phyloP scores from a whole-genome alignment of 805 yeast species.

The Starmerella apicola region DNA sequence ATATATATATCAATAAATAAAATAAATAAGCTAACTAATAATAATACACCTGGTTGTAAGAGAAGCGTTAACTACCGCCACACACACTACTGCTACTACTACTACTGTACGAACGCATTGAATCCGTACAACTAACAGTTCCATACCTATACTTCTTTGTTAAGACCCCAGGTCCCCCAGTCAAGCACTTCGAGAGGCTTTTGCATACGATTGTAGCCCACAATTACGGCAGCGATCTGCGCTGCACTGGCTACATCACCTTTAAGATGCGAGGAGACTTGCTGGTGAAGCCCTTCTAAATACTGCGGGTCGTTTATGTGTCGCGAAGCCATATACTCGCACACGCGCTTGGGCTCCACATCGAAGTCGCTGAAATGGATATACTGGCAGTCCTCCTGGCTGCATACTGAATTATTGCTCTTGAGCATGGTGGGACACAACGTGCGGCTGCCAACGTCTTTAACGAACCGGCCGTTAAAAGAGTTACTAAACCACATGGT shows the following conservation, averaged over 20 bases:
- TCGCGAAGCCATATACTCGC: constrained; percentile 17
- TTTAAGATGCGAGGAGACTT: constrained; percentile 3
- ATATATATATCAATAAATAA: no score
- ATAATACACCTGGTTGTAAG: no score
- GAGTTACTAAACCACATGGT: constrained; percentile 12
- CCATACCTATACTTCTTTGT: not conserved
- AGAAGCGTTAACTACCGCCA: no score
- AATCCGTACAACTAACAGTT: constrained; percentile 12
- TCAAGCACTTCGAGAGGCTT: constrained; percentile 10
- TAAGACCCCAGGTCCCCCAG: constrained; percentile 8
- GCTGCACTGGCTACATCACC: constrained; percentile 1
- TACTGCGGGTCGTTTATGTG: constrained; percentile 6
- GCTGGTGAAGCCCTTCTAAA: constrained; percentile 8
- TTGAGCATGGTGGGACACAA: constrained; percentile 16
- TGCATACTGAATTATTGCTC: constrained; percentile 5
- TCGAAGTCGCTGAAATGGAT: constrained; percentile 19
- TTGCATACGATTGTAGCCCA: constrained; percentile 7
- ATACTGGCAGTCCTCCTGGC: constrained; percentile 8
- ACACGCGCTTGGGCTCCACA: constrained; percentile 4
- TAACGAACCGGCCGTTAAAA: constrained; percentile 18
- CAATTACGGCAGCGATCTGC: constrained; percentile 12
- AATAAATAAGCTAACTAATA: not conserved
- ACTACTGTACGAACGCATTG: constrained; percentile 19
- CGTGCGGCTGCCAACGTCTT: constrained; percentile 3
- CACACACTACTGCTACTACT: no score